Evolutionary conservation across 257 asterid species (phyloP), one percentile per base, ranked within the genome.

Genomic region (Phtheirospermum japonicum): DNA sequence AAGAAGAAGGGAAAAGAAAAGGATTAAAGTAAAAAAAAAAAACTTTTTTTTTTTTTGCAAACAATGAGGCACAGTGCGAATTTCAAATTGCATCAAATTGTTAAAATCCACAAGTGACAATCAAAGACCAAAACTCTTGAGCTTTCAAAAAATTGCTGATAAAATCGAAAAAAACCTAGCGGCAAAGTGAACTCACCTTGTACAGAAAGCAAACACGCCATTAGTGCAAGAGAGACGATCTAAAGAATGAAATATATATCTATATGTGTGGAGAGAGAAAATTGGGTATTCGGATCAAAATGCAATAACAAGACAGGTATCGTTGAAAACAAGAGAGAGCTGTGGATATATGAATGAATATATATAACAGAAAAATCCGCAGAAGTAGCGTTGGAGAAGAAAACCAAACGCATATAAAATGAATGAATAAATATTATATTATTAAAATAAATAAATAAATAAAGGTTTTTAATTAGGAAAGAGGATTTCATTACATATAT

Each of bases 351-450:
- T 45, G 61, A 68, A 50, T 59, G n/a, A n/a, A 59, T 59, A 66
- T 18, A 72, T 63, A 69, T 71, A 74, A 71, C 79, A 66, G 76
- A 80, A 69, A 86, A 80, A 67, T 71, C 82, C 84, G 85, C 69
- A 78, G 91, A 76, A 71, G 88, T 71, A 76, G 88, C 76, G 79
- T 72, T 64, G 84, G 74, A 72, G 95, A 79, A 76, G 90, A 77
- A 86, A 86, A 76, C 77, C 78, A 79, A 82, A 67, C 55, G 71
- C 73, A 52, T 55, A 57, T 64, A 36, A 66, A 54, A 66, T 42
- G 55, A 16, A 59, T 64, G 36, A 12, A 62, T 53, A 42, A 59
- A 65, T 58, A 64, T 6, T 71, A 42, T 49, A 42, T 19, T 52
- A 59, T 52, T 37, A 2, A 19, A 9, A 49, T 51, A 34, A n/a